Conservation (phyloP, 768 basidiomycete genomes). For the Holtermannia corniformis region DNA sequence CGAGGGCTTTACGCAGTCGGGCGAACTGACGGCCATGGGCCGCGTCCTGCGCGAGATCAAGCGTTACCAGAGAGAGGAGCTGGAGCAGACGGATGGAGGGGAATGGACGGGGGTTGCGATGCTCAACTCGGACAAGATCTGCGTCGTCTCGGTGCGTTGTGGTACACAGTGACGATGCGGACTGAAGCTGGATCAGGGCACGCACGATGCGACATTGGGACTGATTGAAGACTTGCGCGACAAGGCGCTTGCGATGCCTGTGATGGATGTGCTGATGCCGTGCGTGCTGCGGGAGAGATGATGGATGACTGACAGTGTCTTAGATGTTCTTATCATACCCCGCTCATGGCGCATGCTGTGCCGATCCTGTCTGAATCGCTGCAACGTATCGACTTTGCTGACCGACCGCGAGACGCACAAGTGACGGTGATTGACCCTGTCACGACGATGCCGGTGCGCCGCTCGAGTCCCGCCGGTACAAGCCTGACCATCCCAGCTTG, state of each 20-base stretch:
- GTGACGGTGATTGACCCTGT: conserved; percentile 25
- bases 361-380: conserved; percentile 19
- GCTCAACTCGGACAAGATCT: conserved; percentile 35
- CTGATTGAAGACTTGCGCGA: conserved; percentile 29
- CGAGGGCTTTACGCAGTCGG: conserved; percentile 7
- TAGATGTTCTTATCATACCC: conserved; percentile 34
- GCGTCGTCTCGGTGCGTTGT: conserved; percentile 34
- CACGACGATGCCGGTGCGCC: conserved; percentile 25
- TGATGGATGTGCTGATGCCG: conserved; percentile 39
- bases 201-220: conserved; percentile 24
- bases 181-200: conserved; percentile 18
- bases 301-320: not conserved
- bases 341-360: conserved; percentile 32
- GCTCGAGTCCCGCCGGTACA: not conserved
- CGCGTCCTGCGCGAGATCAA: conserved; percentile 34
- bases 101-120: conserved; percentile 37
- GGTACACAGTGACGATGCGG: conserved; percentile 1
- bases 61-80: conserved; percentile 25
- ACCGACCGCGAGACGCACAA: conserved; percentile 1
- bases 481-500: conserved; percentile 5
- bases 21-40: conserved; percentile 27
- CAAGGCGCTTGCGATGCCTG: conserved; percentile 33
- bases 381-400: conserved; percentile 8
- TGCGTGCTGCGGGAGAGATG: conserved; percentile 13
- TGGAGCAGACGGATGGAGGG: conserved; percentile 4